Conservation (phyloP, 2,329 filamentous ascomycete genomes). For the Aulographum hederae region DNA sequence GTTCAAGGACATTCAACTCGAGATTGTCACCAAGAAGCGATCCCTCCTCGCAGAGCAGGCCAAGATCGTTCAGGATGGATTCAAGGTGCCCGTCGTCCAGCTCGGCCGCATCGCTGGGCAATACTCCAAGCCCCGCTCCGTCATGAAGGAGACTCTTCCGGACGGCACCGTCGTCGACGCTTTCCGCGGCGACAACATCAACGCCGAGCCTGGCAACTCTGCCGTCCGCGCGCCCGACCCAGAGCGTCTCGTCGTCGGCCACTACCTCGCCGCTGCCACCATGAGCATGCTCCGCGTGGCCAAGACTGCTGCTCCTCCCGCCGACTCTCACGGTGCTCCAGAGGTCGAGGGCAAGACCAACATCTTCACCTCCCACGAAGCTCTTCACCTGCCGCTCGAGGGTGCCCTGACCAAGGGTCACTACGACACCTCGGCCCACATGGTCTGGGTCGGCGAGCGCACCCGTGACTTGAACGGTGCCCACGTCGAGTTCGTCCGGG, state of each 20-base stretch:
- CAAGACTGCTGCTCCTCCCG: neutral
- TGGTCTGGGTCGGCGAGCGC: constrained; percentile 8
- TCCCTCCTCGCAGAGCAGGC: constrained; percentile 4
- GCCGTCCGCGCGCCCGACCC: constrained; percentile 52
- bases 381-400: constrained; percentile 7
- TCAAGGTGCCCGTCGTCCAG: constrained; percentile 3
- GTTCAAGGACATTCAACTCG: constrained; percentile 6
- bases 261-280: constrained; percentile 4
- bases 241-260: constrained; percentile 29
- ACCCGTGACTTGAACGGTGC: constrained; percentile 8
- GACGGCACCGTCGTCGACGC: constrained; percentile 2
- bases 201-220: constrained; percentile 8
- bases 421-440: constrained; percentile 7
- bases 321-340: neutral
- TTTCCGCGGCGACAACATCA: constrained; percentile 6
- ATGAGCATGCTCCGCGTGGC: constrained; percentile 2
- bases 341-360: constrained; percentile 1
- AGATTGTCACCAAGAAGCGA: constrained; percentile 6
- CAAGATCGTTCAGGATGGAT: constrained; percentile 1
- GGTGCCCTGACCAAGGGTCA: constrained; percentile 5
- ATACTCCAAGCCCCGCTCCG: constrained; percentile 8
- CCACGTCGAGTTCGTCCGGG: constrained; percentile 8
- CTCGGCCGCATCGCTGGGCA: constrained; percentile 8
- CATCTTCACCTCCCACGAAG: constrained; percentile 7
- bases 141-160: constrained; percentile 4